Conservation (phyloP, 208 protist genomes). For the Phytomonas sp. region DNA sequence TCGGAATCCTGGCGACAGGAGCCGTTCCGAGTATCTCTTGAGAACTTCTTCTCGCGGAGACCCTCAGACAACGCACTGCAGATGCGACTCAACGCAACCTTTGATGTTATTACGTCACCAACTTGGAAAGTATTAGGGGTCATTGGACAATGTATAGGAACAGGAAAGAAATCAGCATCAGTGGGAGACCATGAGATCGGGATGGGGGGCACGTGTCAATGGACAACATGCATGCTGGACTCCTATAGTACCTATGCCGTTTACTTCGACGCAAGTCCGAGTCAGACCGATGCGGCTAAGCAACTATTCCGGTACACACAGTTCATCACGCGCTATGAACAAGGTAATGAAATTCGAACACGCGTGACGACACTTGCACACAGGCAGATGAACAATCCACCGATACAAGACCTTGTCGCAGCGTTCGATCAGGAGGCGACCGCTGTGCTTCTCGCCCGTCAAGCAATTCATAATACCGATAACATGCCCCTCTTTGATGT, state of each 20-base stretch:
- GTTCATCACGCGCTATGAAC: constrained; percentile 95
- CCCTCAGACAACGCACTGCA: constrained; percentile 42
- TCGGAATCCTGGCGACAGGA: constrained; percentile 95
- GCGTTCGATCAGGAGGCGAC: constrained; percentile 98
- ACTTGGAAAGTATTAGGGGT: constrained; percentile 94
- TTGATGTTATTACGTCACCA: constrained; percentile 94
- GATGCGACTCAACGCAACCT: constrained; percentile 93
- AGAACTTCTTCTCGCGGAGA: constrained; percentile 81
- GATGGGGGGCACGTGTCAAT: constrained; percentile 95
- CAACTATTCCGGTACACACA: constrained; percentile 76
- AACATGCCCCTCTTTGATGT: constrained; percentile 95
- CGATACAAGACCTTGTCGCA: constrained; percentile 51
- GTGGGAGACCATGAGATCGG: constrained; percentile 92
- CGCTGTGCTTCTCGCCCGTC: constrained; percentile 95
- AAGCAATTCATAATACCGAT: constrained; percentile 95
- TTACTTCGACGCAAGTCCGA: constrained; percentile 93
- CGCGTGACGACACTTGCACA: constrained; percentile 86
- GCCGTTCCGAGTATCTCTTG: constrained; percentile 93
- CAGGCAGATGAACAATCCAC: constrained; percentile 33
- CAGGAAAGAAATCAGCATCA: constrained; percentile 87
- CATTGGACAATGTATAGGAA: constrained; percentile 89
- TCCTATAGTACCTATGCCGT: constrained; percentile 91
- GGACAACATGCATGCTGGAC: constrained; percentile 94
- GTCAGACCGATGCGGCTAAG: constrained; percentile 14
- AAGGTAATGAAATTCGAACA: constrained; percentile 60